Evolutionary conservation across 805 yeast genomes (phyloP), one percentile per base, ranked within the genome.

Genomic region (Jamesozyma lodderae): DNA sequence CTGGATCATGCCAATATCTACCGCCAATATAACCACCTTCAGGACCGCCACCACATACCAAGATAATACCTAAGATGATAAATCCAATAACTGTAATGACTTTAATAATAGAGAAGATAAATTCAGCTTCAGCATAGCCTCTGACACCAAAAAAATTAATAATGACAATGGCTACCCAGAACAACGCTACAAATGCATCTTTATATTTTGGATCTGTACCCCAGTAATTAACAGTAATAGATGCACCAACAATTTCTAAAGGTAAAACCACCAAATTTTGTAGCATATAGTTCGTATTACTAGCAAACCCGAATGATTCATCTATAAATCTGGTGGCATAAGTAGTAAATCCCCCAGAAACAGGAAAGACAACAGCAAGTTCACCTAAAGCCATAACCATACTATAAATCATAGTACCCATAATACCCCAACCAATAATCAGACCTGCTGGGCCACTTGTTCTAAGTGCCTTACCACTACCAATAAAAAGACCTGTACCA

Each of bases 401-500:
- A 45, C 68, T 61, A 57, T 67, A 77, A 35, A 78, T 70, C 66
- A 78, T 66, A 6, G 73, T 52, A 40, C 81, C 79, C 13, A 73
- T 68, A 22, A 75, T 55, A 36, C 59, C 52, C 67, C 77, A 71
- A 46, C 78, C 78, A 31, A 75, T 67, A 42, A 75, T 51, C 15
- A 77, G 52, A 38, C 76, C 71, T 3, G 79, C 85, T 14, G 86
- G 84, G 30, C 86, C 86, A 46, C 81, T 82, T 26, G 76, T 70
- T 36, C 68, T 50, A 44, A 80, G 62, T 4, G 81, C 75, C 9
- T 64, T 62, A 44, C 85, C 86, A 20, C 83, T 71, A 52, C 85
- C 84, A 36, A 82, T 80, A 47, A 82, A 75, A 39, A 82, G 63
- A 56, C 90, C 94, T 22, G 84, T 77, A 57, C 87, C 85, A 45